Evolutionary conservation across 148 eudicot species (phyloP).

Genomic region (Chenopodium formosanum): DNA sequence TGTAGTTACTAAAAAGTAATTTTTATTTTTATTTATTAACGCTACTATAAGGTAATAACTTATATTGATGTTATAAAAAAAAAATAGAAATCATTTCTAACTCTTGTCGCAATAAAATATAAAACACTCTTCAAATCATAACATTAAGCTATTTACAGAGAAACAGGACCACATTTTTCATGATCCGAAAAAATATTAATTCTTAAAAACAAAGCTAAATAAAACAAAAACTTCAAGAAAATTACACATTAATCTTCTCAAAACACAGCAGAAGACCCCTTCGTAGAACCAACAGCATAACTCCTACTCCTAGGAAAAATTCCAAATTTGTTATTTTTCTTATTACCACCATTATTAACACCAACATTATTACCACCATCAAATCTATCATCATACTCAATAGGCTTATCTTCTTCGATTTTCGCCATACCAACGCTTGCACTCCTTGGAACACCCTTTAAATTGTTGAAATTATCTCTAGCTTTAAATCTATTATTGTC

Average conservation of each 20-base stretch:
- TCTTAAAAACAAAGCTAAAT: not conserved
- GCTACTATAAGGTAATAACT: too few relatives aligned
- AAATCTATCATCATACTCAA: conserved; percentile 22
- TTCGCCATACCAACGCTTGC: conserved; percentile 66
- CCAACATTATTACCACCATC: not conserved
- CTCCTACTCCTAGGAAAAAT: conserved; percentile 35
- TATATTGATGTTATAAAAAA: too few relatives aligned
- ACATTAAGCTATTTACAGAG: conserved; percentile 10
- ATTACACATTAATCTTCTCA: not conserved
- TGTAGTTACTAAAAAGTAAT: too few relatives aligned
- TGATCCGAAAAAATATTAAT: not conserved
- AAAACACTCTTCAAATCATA: not conserved
- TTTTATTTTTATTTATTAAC: too few relatives aligned
- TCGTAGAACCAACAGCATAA: conserved; percentile 22
- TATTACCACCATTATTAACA: not conserved
- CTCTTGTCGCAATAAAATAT: not conserved
- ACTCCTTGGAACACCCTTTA: conserved; percentile 49
- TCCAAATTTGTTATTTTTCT: conserved; percentile 22
- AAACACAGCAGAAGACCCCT: not conserved
- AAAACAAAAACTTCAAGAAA: not conserved
- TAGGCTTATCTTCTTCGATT: conserved; percentile 66
- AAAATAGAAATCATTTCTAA: too few relatives aligned
- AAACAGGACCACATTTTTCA: not conserved
- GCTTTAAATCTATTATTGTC: not conserved
- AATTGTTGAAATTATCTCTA: not conserved